These are phyloP conservation scores for Poterioochromonas sp. DNA, from an alignment of 352 stramenopile species.

Conservation along the genomic window DNA sequence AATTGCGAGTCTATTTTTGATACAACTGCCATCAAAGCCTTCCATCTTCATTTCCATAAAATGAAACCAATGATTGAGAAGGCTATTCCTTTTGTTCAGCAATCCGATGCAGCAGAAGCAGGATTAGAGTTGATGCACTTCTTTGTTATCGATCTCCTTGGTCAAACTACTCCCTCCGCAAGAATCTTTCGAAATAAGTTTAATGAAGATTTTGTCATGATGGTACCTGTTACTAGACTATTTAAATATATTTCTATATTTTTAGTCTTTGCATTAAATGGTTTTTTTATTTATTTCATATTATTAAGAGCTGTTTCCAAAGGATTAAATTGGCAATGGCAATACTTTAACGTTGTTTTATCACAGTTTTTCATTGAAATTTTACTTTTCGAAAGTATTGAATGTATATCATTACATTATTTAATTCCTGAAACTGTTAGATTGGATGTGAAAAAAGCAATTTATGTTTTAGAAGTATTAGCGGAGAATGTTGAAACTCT, in stretches of 20 bases:
- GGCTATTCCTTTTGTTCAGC: too few relatives aligned
- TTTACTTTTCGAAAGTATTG: slow-evolving; percentile 20
- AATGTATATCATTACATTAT: background rate
- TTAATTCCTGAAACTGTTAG: background rate
- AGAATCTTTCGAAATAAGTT: slow-evolving; percentile 14
- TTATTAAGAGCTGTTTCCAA: background rate
- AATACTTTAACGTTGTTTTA: background rate
- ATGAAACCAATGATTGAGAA: too few relatives aligned
- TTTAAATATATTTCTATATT: background rate
- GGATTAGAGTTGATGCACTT: slow-evolving; percentile 29
- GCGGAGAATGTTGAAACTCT: background rate
- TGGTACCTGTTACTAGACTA: background rate
- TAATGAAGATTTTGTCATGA: background rate
- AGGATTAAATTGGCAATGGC: background rate
- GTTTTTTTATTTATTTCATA: slow-evolving; percentile 19
- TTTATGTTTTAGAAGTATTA: background rate
- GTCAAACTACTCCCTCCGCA: background rate
- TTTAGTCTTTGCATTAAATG: background rate
- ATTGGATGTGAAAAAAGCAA: background rate
- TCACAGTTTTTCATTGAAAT: background rate
- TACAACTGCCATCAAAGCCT: too few relatives aligned
- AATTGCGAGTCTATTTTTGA: too few relatives aligned
- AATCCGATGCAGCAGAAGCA: too few relatives aligned
- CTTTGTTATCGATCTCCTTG: slow-evolving; percentile 21
- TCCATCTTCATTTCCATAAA: too few relatives aligned